phyloP scores from a whole-genome alignment of 345 rosid species.

The Eucalyptus regnans region DNA sequence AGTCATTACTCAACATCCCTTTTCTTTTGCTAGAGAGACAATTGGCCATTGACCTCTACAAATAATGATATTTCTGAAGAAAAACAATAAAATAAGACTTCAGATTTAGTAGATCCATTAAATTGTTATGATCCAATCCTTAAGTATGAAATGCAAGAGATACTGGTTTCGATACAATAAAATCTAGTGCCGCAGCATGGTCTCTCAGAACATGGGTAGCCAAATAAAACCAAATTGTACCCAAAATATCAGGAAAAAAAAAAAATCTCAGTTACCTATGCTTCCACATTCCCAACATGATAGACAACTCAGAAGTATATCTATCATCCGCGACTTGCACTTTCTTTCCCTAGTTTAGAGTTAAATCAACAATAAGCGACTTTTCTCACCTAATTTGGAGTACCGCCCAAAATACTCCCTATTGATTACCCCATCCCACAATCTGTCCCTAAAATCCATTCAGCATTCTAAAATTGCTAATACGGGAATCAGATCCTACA shows the following conservation, averaged over 20 bases:
- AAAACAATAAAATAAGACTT: background rate
- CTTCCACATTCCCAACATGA: background rate
- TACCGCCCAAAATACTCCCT: background rate
- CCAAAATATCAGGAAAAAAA: background rate
- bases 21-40: background rate
- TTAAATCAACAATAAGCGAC: background rate
- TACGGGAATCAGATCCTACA: background rate
- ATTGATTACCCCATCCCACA: background rate
- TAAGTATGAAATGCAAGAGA: background rate
- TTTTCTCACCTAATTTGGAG: background rate
- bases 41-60: background rate
- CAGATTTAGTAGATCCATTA: background rate
- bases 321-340: background rate
- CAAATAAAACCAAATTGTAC: background rate
- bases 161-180: background rate
- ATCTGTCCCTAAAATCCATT: background rate
- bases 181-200: background rate
- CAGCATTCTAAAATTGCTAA: background rate
- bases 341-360: background rate
- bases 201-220: background rate
- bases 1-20: background rate
- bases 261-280: background rate
- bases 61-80: background rate
- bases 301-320: background rate
- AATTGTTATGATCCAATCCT: background rate